Conservation (phyloP, 495 filamentous ascomycete species). For the Xylaria bambusicola region DNA sequence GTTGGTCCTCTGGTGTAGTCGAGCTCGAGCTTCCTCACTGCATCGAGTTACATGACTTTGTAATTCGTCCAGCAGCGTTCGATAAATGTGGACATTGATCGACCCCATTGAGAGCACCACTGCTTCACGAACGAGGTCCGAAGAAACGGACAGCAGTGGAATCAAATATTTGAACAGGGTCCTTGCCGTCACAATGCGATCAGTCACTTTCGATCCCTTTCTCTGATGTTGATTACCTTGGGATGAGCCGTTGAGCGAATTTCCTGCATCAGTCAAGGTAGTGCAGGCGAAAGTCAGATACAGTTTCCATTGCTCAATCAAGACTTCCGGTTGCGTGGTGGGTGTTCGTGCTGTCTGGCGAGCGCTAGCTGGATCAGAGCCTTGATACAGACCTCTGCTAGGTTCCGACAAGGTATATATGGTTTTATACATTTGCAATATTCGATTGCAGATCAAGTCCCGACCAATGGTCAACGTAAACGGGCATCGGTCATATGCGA, state of each 20-base stretch:
- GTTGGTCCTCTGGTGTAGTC: conserved; percentile 77
- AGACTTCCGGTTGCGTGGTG: conserved; percentile 77
- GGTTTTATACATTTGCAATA: conserved; percentile 87
- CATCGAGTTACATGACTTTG: conserved; percentile 78
- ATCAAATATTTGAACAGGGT: conserved; percentile 89
- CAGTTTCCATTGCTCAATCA: conserved; percentile 98
- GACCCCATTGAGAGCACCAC: conserved; percentile 92
- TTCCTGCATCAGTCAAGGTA: conserved; percentile 84
- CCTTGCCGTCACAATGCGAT: conserved; percentile 85
- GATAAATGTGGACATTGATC: conserved; percentile 94
- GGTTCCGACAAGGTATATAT: conserved; percentile 78
- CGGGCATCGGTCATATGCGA: conserved; percentile 87
- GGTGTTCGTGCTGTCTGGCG: conserved; percentile 56
- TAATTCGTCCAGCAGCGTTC: conserved; percentile 84
- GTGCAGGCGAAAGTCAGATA: conserved; percentile 97
- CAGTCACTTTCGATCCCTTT: conserved; percentile 77
- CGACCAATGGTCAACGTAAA: conserved; percentile 86
- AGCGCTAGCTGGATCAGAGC: conserved; percentile 45
- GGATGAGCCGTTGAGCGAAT: conserved; percentile 57
- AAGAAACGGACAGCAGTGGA: conserved; percentile 76
- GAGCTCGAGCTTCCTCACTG: conserved; percentile 85
- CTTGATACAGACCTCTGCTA: conserved; percentile 60
- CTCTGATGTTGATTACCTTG: conserved; percentile 76
- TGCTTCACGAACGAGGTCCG: conserved; percentile 77
- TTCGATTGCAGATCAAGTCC: conserved; percentile 86